Percentiles rank a stretch among this genome's conserved stretches.
These are phyloP conservation scores for Russula brevipes DNA, from an alignment of 768 basidiomycete species.

Conservation along the genomic window DNA sequence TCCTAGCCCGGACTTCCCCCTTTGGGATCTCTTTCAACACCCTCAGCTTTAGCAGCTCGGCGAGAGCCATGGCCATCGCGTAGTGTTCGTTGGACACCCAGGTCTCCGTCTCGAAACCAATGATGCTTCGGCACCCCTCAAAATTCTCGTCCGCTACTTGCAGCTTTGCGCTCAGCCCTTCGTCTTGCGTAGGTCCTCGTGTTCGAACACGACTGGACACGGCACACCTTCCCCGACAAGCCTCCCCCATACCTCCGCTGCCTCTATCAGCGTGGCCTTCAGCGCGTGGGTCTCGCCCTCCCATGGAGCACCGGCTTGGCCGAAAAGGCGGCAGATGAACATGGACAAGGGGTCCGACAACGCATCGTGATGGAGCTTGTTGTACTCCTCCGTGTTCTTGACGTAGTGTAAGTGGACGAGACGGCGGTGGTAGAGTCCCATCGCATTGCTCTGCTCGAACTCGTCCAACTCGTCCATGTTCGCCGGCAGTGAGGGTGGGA, in stretches of 20 bases:
- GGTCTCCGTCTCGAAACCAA: not conserved
- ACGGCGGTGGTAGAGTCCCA: constrained; percentile 40
- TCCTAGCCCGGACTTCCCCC: constrained; percentile 37
- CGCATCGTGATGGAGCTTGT: constrained; percentile 26
- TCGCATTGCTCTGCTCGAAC: constrained; percentile 32
- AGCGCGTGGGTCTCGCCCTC: constrained; percentile 42
- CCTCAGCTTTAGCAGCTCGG: not conserved
- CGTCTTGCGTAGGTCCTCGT: constrained; percentile 42
- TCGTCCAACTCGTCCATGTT: constrained; percentile 39
- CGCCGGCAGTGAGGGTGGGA: constrained; percentile 40
- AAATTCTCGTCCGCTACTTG: not conserved
- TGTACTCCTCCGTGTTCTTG: constrained; percentile 41
- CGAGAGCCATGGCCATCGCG: not conserved
- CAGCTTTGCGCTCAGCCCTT: constrained; percentile 33
- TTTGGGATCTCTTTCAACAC: constrained; percentile 6
- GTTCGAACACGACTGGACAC: constrained; percentile 45
- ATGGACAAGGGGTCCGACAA: constrained; percentile 2
- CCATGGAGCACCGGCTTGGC: constrained; percentile 42
- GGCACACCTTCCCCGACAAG: constrained; percentile 37
- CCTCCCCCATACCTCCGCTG: constrained; percentile 39
- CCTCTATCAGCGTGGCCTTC: constrained; percentile 43
- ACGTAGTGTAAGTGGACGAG: constrained; percentile 49
- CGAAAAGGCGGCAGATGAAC: constrained; percentile 42
- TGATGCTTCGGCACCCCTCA: not conserved
- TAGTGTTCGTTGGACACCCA: not conserved